phyloP scores from a whole-genome alignment of 2,329 filamentous ascomycete genomes.

The Arthrobotrys entomopaga region DNA sequence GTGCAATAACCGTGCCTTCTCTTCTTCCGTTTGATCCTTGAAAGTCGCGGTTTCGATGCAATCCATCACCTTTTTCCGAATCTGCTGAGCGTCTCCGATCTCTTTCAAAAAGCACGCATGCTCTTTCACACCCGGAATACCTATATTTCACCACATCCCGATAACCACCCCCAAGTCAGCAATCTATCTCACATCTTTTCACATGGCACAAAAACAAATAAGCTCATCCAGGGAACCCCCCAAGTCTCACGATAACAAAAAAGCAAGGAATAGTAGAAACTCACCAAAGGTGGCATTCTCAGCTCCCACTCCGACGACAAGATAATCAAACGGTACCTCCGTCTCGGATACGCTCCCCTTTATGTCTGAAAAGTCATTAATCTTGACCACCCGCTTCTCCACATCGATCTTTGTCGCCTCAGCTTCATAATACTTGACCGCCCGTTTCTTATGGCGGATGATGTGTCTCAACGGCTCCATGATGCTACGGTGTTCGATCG shows the following conservation, averaged over 20 bases:
- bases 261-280: slow-evolving; percentile 55
- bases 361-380: slow-evolving; percentile 92
- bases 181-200: slow-evolving; percentile 23
- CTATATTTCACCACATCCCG: slow-evolving; percentile 61
- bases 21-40: slow-evolving; percentile 90
- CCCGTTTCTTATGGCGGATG: slow-evolving; percentile 90
- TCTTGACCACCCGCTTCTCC: slow-evolving; percentile 85
- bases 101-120: slow-evolving; percentile 99
- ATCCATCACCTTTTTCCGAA: slow-evolving; percentile 99
- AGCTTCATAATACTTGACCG: slow-evolving; percentile 97
- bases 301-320: slow-evolving; percentile 94
- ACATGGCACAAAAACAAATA: slow-evolving; percentile 27
- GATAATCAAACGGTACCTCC: slow-evolving; percentile 96
- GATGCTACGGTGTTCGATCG: slow-evolving; percentile 98
- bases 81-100: slow-evolving; percentile 92
- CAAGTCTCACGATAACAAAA: neutral
- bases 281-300: slow-evolving; percentile 97
- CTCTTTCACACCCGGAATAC: slow-evolving; percentile 92
- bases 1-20: slow-evolving; percentile 92
- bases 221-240: slow-evolving; percentile 17
- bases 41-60: slow-evolving; percentile 98
- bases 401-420: slow-evolving; percentile 96
- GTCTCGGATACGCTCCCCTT: slow-evolving; percentile 83
- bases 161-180: neutral
- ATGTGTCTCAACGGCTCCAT: slow-evolving; percentile 99